These are phyloP conservation scores for Phytopythium delawarense DNA, from an alignment of 352 stramenopile genomes.

Conservation along the genomic window DNA sequence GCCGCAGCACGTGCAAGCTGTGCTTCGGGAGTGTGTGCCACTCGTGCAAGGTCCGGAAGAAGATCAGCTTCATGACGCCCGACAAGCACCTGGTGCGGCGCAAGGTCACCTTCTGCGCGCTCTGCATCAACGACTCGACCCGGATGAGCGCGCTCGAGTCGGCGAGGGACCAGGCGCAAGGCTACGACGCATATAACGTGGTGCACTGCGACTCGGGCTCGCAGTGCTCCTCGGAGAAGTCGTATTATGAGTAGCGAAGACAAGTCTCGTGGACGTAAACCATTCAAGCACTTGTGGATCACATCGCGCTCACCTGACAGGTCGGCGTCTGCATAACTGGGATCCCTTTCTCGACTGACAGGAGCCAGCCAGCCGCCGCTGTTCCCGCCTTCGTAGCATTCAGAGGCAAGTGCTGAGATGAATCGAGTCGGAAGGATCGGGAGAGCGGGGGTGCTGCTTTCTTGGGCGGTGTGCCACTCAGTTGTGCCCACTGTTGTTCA, in stretches of 20 bases:
- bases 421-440: neutral
- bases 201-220: slow-evolving; percentile 22
- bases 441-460: neutral
- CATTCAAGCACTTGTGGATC: neutral
- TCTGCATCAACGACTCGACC: slow-evolving; percentile 19
- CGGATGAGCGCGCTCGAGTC: slow-evolving; percentile 18
- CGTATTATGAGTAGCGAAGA: slow-evolving; percentile 2
- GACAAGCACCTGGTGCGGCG: slow-evolving; percentile 16
- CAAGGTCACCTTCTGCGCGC: slow-evolving; percentile 28
- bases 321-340: too few species aligned
- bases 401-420: neutral
- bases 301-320: neutral
- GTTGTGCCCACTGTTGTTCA: too few species aligned
- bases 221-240: slow-evolving; percentile 18
- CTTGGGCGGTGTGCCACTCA: neutral
- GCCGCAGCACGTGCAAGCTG: slow-evolving; percentile 22
- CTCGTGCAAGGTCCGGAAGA: slow-evolving; percentile 29
- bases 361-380: too few species aligned
- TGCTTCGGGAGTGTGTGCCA: slow-evolving; percentile 27
- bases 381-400: too few species aligned
- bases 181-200: slow-evolving; percentile 23
- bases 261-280: neutral
- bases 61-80: slow-evolving; percentile 30
- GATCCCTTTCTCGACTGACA: too few species aligned
- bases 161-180: slow-evolving; percentile 19